Evolutionary conservation across 2,329 filamentous ascomycete genomes (phyloP).

Genomic region (Ceratocystis alfenasii): DNA sequence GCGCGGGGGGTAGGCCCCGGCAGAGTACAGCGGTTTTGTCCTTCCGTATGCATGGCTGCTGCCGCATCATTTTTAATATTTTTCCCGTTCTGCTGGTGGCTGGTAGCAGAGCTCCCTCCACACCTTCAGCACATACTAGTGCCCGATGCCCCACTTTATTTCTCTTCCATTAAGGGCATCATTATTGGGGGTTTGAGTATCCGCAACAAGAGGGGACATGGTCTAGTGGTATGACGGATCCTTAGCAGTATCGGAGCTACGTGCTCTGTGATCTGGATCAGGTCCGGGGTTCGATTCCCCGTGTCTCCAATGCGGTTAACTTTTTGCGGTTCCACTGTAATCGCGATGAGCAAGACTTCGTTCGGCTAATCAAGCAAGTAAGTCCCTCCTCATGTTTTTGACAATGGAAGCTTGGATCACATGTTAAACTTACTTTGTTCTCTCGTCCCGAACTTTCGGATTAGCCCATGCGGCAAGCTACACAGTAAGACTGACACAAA

Average conservation of each 20-base stretch:
- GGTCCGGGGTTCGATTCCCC: conserved; percentile 22
- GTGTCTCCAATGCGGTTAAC: not conserved
- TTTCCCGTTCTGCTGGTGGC: too few species aligned
- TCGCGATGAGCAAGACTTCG: not conserved
- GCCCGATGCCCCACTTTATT: too few species aligned
- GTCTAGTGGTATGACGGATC: conserved; percentile 21
- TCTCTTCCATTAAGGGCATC: not conserved
- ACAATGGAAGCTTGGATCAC: not conserved
- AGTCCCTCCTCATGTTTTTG: not conserved
- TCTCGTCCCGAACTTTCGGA: too few species aligned
- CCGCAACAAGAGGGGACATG: conserved; percentile 5
- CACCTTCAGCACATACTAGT: too few species aligned
- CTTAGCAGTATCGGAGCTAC: conserved; percentile 16
- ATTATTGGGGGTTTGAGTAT: too few species aligned
- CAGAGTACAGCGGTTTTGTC: too few species aligned
- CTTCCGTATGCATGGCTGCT: too few species aligned
- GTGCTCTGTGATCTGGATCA: conserved; percentile 13
- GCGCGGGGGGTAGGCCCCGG: too few species aligned
- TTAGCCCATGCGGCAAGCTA: too few species aligned
- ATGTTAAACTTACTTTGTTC: not conserved
- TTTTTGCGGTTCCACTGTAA: not conserved
- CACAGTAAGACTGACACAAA: not conserved
- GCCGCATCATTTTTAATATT: too few species aligned
- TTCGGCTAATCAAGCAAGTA: not conserved
- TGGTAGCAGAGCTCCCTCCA: too few species aligned